Evolutionary conservation across 2,329 filamentous ascomycete species (phyloP), one percentile per base, ranked within the genome.

Genomic region (Trichoderma polysporum): DNA sequence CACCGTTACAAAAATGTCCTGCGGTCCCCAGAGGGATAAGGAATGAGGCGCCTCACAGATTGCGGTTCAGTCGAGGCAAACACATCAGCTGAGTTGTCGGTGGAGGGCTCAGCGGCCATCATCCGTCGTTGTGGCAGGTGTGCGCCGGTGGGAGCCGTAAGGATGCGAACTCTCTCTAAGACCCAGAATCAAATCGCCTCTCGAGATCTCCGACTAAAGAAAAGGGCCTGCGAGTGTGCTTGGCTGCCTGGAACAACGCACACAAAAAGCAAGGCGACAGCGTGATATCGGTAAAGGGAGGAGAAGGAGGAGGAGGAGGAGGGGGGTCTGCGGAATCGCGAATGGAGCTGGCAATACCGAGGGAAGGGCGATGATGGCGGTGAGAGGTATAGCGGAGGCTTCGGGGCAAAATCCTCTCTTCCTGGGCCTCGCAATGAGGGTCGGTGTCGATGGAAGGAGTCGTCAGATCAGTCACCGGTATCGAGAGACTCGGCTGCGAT

Each of bases 91-190:
- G 81, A 79, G 79, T 79, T 83, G 75, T 83, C 79, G 77, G 81
- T 79, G 76, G 82, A 81, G 81, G 83, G 82, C 84, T 86, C 86
- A 83, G 85, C 85, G 83, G 85, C 86, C 86, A 88, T 88, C 85
- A 86, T 88, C 84, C 85, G 85, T 83, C 78, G 79, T 81, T 76
- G 76, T 73, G 74, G 66, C 62, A 68, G 66, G 67, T 67, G 75
- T 76, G 73, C 75, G 75, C 76, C 74, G 73, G 74, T 76, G 71
- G 71, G 69, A 69, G 63, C 61, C 67, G 70, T 74, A 71, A 45
- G 71, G 70, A 73, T 72, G 71, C 71, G 69, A 73, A 71, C 73
- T 72, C 70, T 72, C 37, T 50, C 53, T 31, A 39, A 35, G 45
- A 27, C 31, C 22, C 10, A 47, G 27, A 66, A 54, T 22, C 27